phyloP scores from a whole-genome alignment of 1,284 basidiomycete species.

The Ustilago vetiveriae region DNA sequence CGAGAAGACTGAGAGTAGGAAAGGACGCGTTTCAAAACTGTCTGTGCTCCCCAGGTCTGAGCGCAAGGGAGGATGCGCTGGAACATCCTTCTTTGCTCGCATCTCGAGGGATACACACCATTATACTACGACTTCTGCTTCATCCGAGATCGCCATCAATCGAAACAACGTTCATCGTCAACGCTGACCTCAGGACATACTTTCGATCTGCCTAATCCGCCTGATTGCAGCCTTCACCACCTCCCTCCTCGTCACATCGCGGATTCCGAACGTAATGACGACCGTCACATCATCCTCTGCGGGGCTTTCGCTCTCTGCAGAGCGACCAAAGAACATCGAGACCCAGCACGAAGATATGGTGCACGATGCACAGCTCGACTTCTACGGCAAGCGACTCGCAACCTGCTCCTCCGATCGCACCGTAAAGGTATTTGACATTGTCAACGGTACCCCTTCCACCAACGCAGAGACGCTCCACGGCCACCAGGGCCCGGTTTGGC shows the following conservation, averaged over 20 bases:
- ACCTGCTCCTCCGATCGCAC: slow-evolving; percentile 97
- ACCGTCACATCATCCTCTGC: slow-evolving; percentile 31
- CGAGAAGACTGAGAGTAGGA: not conserved
- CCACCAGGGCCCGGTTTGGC: slow-evolving; percentile 97
- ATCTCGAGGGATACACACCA: slow-evolving; percentile 6
- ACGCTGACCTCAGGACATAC: not conserved
- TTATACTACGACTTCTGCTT: not conserved
- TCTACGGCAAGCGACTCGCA: slow-evolving; percentile 94
- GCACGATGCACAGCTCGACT: slow-evolving; percentile 97
- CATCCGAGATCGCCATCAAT: not conserved
- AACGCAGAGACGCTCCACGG: slow-evolving; percentile 68
- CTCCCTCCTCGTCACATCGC: not conserved
- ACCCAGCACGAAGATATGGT: slow-evolving; percentile 66
- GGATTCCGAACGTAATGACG: slow-evolving; percentile 18
- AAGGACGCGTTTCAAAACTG: slow-evolving; percentile 17
- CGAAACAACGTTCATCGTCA: not conserved
- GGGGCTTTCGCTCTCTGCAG: slow-evolving; percentile 43
- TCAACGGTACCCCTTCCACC: slow-evolving; percentile 80
- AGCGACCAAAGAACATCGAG: slow-evolving; percentile 59
- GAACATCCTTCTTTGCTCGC: slow-evolving; percentile 14
- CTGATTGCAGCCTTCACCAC: no score
- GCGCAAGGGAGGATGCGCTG: slow-evolving; percentile 29
- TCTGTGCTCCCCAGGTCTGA: slow-evolving; percentile 16
- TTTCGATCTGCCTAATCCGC: no score
- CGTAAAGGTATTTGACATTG: slow-evolving; percentile 93